Evolutionary conservation across 805 yeast genomes (phyloP), one percentile per base, ranked within the genome.

Genomic region (Lipomyces yamadae): DNA sequence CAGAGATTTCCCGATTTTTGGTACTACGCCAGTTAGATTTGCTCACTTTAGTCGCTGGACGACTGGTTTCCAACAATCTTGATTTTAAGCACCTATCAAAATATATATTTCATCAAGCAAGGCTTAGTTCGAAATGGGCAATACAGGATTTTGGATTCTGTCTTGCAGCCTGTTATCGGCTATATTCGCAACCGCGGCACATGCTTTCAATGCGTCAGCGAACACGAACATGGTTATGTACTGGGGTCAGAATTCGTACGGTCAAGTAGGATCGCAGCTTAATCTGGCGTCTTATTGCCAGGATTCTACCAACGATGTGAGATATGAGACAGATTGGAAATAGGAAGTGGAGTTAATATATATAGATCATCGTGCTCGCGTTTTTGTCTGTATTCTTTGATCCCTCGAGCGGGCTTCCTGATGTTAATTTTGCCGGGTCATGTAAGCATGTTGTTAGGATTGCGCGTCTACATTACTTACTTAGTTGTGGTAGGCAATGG

Each of bases 241-340:
- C 79, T 92, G 97, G 97, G 97, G 97, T 62, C 97, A 92, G 78
- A 85, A 85, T 73, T 86, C 94, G 15, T 87, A 84, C n/a, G 91
- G 91, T 6, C 33, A 42, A 32, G 69, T 60, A 53, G 65, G 68
- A 53, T 61, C 70, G 56, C 87, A 85, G 72, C 74, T 80, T 11
- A 73, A 75, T 5, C 76, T 86, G 24, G 70, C 83, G 1, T 77
- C 80, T 61, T 91, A 91, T 79, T 92, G 97, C 81, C 80, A 83
- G 65, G 82, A 86, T 58, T 85, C 84, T 67, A 81, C 86, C 55
- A 88, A 88, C 34, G 97, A 92, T 67, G 76, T 90, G 63, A 81
- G 1, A 88, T 59, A 72, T 91, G 10, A 73, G 91, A 37, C 83
- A 75, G 24, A 61, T 79, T 7, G 8, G 5, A 15, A 52, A 15